Percentiles rank a stretch among this genome's conserved stretches.
These are phyloP conservation scores for Hypoxylon lenormandii DNA, from an alignment of 495 filamentous ascomycete species.

Conservation along the genomic window DNA sequence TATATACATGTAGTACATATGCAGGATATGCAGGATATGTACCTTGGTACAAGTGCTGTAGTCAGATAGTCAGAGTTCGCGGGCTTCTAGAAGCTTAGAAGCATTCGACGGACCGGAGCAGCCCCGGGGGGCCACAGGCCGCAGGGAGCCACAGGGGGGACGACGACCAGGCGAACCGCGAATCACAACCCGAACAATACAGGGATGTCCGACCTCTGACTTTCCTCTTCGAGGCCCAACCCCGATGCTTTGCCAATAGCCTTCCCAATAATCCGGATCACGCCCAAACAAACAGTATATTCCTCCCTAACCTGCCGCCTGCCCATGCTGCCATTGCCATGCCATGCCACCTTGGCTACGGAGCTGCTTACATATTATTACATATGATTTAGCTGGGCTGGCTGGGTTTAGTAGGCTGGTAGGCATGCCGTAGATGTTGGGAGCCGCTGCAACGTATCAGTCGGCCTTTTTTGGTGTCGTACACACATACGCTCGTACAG, in stretches of 20 bases:
- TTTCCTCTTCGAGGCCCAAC: conserved; percentile 42
- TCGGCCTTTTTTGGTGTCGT: conserved; percentile 1
- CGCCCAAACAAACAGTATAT: conserved; percentile 23
- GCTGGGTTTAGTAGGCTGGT: too few species aligned
- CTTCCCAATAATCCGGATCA: conserved; percentile 48
- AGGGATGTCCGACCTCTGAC: conserved; percentile 38
- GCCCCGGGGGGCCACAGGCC: conserved; percentile 34
- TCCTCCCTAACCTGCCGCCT: conserved; percentile 5
- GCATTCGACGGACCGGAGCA: conserved; percentile 44
- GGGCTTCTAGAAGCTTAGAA: conserved; percentile 44
- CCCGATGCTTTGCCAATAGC: conserved; percentile 45
- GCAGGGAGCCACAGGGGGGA: too few species aligned
- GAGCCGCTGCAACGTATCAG: conserved; percentile 47
- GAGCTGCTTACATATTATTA: not conserved
- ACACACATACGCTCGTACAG: not conserved
- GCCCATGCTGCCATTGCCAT: too few species aligned
- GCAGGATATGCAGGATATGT: too few species aligned
- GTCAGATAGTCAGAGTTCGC: too few species aligned
- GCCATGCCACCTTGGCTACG: not conserved
- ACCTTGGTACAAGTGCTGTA: too few species aligned
- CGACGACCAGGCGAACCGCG: too few species aligned
- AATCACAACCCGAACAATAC: conserved; percentile 32
- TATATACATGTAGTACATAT: too few species aligned
- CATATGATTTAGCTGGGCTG: too few species aligned
- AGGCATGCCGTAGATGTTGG: not conserved